Conservation (phyloP, 176 grass and related monocot genomes). For the Panicum miliaceum region DNA sequence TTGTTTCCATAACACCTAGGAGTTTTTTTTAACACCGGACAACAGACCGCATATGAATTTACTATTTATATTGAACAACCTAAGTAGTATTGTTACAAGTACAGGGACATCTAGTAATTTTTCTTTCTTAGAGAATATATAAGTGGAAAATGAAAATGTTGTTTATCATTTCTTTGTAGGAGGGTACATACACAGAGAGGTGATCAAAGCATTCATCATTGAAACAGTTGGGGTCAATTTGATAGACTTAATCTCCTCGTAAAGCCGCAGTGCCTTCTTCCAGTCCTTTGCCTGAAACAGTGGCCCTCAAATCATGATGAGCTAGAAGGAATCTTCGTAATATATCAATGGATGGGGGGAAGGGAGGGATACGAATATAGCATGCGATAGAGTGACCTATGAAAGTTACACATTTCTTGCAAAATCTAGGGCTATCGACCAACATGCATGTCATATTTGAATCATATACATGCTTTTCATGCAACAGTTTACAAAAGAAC, state of each 20-base stretch:
- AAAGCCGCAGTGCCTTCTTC: constrained; percentile 85
- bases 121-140: constrained; percentile 36
- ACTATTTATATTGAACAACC: constrained; percentile 2
- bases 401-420: neutral
- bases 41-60: neutral
- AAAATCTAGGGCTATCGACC: constrained; percentile 36
- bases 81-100: neutral
- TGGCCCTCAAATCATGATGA: constrained; percentile 31
- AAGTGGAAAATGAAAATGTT: constrained; percentile 3
- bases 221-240: constrained; percentile 82
- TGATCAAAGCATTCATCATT: constrained; percentile 94
- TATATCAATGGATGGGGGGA: neutral
- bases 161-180: constrained; percentile 18
- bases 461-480: constrained; percentile 4
- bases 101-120: constrained; percentile 22
- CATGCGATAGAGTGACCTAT: constrained; percentile 18
- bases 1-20: neutral
- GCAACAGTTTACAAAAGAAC: constrained; percentile 30
- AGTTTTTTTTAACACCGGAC: neutral
- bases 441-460: neutral
- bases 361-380: neutral
- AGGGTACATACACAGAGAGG: constrained; percentile 74
- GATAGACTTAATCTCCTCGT: constrained; percentile 79
- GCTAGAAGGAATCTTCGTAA: constrained; percentile 21
- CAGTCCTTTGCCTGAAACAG: constrained; percentile 82